Evolutionary conservation across 208 protist genomes (phyloP).

Genomic region (Acanthamoeba royreba): DNA sequence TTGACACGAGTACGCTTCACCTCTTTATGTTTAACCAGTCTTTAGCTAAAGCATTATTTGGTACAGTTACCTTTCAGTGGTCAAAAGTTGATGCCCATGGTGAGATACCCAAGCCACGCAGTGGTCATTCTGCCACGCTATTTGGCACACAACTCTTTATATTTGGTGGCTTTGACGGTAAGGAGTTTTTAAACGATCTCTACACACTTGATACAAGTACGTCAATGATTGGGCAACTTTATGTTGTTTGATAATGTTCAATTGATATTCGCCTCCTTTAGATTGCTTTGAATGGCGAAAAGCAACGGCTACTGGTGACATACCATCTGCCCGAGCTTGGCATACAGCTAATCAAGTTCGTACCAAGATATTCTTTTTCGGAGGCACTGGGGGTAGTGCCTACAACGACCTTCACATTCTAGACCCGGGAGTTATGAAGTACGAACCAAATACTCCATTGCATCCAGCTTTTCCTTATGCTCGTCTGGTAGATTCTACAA

Average conservation of each 20-base stretch:
- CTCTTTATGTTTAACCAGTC: neutral
- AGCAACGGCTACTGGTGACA: neutral
- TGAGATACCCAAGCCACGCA: neutral
- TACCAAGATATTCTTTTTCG: slow-evolving; percentile 7
- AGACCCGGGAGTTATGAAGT: neutral
- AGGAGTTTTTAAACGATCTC: neutral
- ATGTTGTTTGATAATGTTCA: neutral
- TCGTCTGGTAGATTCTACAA: neutral
- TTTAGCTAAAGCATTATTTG: neutral
- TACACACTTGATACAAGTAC: slow-evolving; percentile 20
- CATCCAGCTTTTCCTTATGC: neutral
- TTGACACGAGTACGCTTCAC: neutral
- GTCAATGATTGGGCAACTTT: neutral
- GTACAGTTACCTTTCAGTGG: neutral
- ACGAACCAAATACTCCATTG: neutral
- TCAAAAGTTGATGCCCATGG: neutral
- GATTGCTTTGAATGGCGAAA: neutral
- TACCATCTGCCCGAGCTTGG: neutral
- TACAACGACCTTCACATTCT: slow-evolving; percentile 20
- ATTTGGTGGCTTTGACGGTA: slow-evolving; percentile 33
- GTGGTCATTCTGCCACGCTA: slow-evolving; percentile 24
- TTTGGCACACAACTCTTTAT: slow-evolving; percentile 35
- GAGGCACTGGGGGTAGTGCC: neutral
- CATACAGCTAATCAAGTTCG: slow-evolving; percentile 29
- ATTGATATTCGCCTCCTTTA: neutral